Evolutionary conservation across 768 basidiomycete genomes (phyloP).

Genomic region (Phlebiopsis flavidoalba): DNA sequence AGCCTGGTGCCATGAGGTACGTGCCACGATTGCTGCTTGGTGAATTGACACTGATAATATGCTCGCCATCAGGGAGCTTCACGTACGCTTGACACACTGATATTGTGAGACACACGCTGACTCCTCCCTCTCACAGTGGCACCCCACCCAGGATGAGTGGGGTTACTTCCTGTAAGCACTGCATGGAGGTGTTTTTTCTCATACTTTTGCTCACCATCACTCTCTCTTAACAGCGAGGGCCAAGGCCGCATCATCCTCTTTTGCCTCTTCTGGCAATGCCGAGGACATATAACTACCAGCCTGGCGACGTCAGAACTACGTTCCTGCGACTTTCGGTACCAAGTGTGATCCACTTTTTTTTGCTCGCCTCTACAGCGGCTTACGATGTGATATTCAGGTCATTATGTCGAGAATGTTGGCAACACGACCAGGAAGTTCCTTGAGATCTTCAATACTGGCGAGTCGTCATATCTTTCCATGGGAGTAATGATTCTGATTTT

Average conservation of each 20-base stretch:
- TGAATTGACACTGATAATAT: slow-evolving; percentile 51
- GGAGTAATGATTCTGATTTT: not conserved
- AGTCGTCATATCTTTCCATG: slow-evolving; percentile 16
- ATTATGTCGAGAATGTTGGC: slow-evolving; percentile 68
- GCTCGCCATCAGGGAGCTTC: slow-evolving; percentile 57
- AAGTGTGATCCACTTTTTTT: slow-evolving; percentile 15
- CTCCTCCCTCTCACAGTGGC: slow-evolving; percentile 35
- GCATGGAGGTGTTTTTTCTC: slow-evolving; percentile 4
- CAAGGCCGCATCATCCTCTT: slow-evolving; percentile 39
- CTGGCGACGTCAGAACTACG: slow-evolving; percentile 21
- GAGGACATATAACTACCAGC: slow-evolving; percentile 43
- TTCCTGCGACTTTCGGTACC: slow-evolving; percentile 14
- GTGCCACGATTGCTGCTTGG: slow-evolving; percentile 22
- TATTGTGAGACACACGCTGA: slow-evolving; percentile 18
- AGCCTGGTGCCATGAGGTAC: slow-evolving; percentile 25
- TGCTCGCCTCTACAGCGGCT: slow-evolving; percentile 23
- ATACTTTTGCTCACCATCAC: not conserved
- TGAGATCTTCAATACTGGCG: slow-evolving; percentile 49
- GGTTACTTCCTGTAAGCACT: slow-evolving; percentile 25
- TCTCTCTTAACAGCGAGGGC: slow-evolving; percentile 26
- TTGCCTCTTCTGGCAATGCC: slow-evolving; percentile 34
- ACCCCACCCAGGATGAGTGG: slow-evolving; percentile 47
- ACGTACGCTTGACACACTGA: slow-evolving; percentile 32
- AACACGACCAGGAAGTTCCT: slow-evolving; percentile 52
- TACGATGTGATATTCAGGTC: slow-evolving; percentile 27